Base-by-base conservation (phyloP, 371 early-diverging fungal species). In the Saksenaea oblongispora region DNA sequence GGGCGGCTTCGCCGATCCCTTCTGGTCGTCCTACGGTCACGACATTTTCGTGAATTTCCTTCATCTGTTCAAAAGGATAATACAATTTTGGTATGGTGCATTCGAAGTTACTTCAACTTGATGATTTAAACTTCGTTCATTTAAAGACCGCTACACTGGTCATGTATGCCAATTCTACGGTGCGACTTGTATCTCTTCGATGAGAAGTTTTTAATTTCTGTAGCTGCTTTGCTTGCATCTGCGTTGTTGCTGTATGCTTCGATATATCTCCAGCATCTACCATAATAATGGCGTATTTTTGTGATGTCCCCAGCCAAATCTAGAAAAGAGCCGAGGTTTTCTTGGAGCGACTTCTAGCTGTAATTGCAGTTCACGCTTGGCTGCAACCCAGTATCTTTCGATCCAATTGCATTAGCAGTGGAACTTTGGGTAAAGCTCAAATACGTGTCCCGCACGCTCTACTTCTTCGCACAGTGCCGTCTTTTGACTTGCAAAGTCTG, bases 401-500 rank as follows among this genome's bases (percentile, higher is more conserved):
- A 31, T 31, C 31, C 31, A 31, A 31, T 31, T 31, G 31, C 31
- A 31, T 31, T 41, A 9, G 42, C n/a, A 41, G 14, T 41, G 42
- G 17, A 41, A 41, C 4, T 41, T 8, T 9, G 39, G 39, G 39
- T 39, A 39, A 3, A 39, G 39, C 39, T 39, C 39, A 39, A 39
- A 39, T 39, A 39, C n/a, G n/a, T 39, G 39, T n/a, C 39, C n/a
- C 1, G n/a, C 39, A 39, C n/a, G 15, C 11, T 39, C 39, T 39
- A 39, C 39, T 11, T 14, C 39, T 11, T 39, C n/a, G 11, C n/a
- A 39, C 3, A 69, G 18, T 1, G 54, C 58, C 34, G 39, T 31
- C 11, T 59, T 56, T 55, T 69, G 69, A n/a, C 27, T 42, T 18
- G 22, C 1, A 54, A 69, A 69, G 54, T 64, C 69, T 14, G 62